Base-by-base conservation (phyloP, 2,329 filamentous ascomycete genomes). In the Emmonsiellopsis sp. region DNA sequence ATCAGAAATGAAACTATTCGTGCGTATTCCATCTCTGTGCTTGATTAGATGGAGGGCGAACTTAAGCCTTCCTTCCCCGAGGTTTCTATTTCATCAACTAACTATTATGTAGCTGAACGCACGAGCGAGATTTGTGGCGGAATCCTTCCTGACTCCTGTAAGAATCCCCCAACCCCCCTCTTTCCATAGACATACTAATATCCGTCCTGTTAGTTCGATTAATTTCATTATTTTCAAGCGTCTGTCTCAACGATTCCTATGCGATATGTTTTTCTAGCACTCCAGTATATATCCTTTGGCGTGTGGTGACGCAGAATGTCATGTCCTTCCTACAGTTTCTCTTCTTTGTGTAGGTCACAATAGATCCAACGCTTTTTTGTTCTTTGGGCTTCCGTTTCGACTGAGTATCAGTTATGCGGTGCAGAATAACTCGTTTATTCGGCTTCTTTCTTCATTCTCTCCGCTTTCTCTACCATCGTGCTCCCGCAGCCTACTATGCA, bases 1-100 rank as follows among this genome's bases (percentile, higher is more conserved):
- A 56, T 97, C 93, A 2, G 94, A 98, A 75, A 97, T 98, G 93
- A 98, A 98, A 81, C 86, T 98, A 65, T 98, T 98, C 73, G 92
- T 96, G 81, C 62, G 88, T 77, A 43, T 34, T 46, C n/a, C 32
- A 9, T 11, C 11, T 14, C 21, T 45, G 21, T 11, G 8, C 3
- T 42, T 6, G n/a, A 37, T 5, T 47, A 36, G 13, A 14, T 14
- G 10, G 34, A 52, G 17, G 32, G 3, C 11, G 5, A 11, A 6
- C 37, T 34, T 11, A n/a, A 36, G n/a, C 21, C 39, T 17, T 2
- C 17, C 9, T 34, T 34, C n/a, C 31, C 32, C 21, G 33, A 11
- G 0, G 11, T n/a, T 14, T 32, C 55, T 27, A 54, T 52, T 53
- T 31, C 13, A 62, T 49, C 36, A 57, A 57, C 66, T 75, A 61